These are phyloP conservation scores for Tuber aestivum DNA, from an alignment of 495 filamentous ascomycete species.

Conservation along the genomic window DNA sequence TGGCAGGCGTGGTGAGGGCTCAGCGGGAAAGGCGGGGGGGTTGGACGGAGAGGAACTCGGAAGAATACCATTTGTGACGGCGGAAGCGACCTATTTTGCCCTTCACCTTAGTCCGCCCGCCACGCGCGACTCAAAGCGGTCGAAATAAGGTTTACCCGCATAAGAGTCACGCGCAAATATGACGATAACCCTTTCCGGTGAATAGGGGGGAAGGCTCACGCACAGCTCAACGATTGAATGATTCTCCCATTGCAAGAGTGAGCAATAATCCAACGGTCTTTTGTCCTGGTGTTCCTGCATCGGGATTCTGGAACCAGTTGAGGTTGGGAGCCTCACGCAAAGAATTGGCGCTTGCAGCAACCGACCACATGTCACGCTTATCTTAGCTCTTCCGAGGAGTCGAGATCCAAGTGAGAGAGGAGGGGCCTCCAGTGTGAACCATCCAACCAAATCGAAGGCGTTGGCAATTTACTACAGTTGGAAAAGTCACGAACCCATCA, in stretches of 20 bases:
- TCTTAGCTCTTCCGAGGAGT: neutral
- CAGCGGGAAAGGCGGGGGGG: neutral
- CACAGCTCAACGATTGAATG: neutral
- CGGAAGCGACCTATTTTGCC: neutral
- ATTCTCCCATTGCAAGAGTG: neutral
- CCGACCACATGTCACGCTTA: slow-evolving; percentile 5
- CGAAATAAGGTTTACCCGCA: slow-evolving; percentile 2
- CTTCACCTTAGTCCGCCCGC: neutral
- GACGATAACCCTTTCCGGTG: neutral
- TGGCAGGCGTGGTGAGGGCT: neutral
- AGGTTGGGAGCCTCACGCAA: neutral
- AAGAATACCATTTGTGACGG: neutral
- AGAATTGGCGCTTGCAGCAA: neutral
- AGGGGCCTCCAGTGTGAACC: neutral
- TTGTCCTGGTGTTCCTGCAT: neutral
- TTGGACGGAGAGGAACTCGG: neutral
- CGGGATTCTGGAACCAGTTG: neutral
- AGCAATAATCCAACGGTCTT: neutral
- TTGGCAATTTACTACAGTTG: neutral
- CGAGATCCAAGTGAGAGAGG: neutral
- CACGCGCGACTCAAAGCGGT: neutral
- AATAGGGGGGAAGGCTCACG: neutral
- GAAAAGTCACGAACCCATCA: neutral
- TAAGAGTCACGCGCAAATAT: neutral
- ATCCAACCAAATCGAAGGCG: neutral